Base-by-base conservation (phyloP, 2,329 filamentous ascomycete species). In the Alternaria gaisen region DNA sequence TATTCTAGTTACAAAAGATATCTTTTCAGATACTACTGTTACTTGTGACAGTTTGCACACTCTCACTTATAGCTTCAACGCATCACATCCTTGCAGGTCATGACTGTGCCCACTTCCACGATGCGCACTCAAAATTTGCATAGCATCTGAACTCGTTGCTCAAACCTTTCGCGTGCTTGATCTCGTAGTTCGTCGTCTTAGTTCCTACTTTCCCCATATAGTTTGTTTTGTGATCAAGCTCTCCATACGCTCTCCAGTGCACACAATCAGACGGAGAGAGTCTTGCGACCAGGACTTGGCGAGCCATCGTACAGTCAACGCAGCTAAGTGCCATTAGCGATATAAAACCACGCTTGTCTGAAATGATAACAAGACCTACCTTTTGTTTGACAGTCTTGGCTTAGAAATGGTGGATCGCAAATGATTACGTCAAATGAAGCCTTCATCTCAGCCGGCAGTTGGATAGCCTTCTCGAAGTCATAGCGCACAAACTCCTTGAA, bases 71-170 rank as follows among this genome's bases (percentile, higher is more conserved):
- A 30, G 16, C 16, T 43, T 40, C 22, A 18, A n/a, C 30, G 30
- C 10, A n/a, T 20, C 14, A 30, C 34, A 18, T 24, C 20, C 51
- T 16, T 44, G 18, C 46, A 28, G 54, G 42, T 64, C 56, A 67
- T 61, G 62, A 56, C 20, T 55, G 57, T 14, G 47, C 63, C 75
- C 76, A 80, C 38, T 72, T 77, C 80, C 81, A 83, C 12, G 66
- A 66, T 16, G 80, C 80, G 69, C 88, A 87, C 75, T 92, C 89
- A 72, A 92, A 94, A 72, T 92, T 94, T 24, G 91, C 87, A 72
- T 92, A 94, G 77, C 90, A 93, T 72, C 87, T 85, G 74, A 93
- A 95, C 77, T 93, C 90, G 72, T 95, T 95, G 77, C 90, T 91
- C 61, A 95, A 79, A 0, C 90, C 90, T 63, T 87, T 87, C n/a